Base-by-base conservation (phyloP, 108 stramenopile species). In the Bacterosira constricta region DNA sequence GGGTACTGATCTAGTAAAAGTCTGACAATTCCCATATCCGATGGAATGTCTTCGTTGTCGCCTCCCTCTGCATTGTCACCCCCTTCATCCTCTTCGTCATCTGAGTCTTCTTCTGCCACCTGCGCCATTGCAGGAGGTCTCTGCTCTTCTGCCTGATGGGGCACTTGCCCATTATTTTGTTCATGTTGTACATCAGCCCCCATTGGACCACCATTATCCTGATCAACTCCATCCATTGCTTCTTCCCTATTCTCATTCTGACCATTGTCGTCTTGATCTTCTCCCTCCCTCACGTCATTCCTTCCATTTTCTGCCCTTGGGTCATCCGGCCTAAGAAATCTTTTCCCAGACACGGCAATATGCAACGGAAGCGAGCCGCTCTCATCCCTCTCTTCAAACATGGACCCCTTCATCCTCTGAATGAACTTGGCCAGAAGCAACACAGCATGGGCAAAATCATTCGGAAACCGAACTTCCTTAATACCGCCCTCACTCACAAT, bases 371-470 rank as follows among this genome's bases (percentile, higher is more conserved):
- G 52, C 45, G 62, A 64, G 6, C 77, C 77, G 20, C 55, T 49
- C 37, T 69, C 68, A 63, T 77, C 77, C 77, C 77, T 59, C 63
- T 77, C 77, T 36, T 51, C 54, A 49, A 77, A 77, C 68, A 70
- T 77, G 17, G 36, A 44, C 21, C 15, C 62, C 32, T 35, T 52
- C 20, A 58, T 49, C 25, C 69, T 25, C 56, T 66, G 69, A 49
- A 77, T 77, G 31, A 70, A 77, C 29, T 77, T 77, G 0, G 77
- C 55, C 20, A 77, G 39, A 46, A 70, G 60, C 21, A 70, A 30
- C 26, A 77, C 55, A 10, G 69, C 61, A 52, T 77, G 68, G 5
- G 77, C 53, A 32, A 70, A 64, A 49, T 77, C 77, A 35, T 69
- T 77, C 10, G 75, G 75, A 23, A 77, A 77, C 0, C 42, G 58